Base-by-base conservation (phyloP, 2,329 filamentous ascomycete genomes). In the Colletotrichum lindemuthianum region DNA sequence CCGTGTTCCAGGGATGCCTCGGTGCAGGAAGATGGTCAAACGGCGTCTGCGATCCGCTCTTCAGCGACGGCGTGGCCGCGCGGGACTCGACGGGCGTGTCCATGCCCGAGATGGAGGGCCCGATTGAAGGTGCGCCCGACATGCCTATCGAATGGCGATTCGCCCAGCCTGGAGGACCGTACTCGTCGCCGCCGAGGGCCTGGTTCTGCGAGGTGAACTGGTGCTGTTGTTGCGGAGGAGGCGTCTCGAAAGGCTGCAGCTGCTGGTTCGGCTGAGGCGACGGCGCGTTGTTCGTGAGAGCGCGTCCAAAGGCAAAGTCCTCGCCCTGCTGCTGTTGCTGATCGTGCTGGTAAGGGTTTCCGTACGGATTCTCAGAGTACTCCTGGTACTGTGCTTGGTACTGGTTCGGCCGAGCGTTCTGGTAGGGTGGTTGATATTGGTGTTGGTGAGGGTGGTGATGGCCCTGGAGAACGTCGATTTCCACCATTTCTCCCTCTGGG, bases 401-500 rank as follows among this genome's bases (percentile, higher is more conserved):
- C 34, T 63, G 53, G 36, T 51, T 37, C 47, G 44, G 48, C 34
- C 40, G 57, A 34, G 33, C 41, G 55, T 59, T 63, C 47, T 65
- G 61, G 51, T 65, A 65, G 24, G 61, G 58, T 11, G 51, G 45
- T 16, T 65, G 61, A 52, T 61, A 65, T 52, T 65, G 61, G 11
- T 65, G 58, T 41, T 65, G 61, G 24, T 65, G 61, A 50, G 58
- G 61, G 45, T 65, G 61, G 39, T 65, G 61, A 56, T 56, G 61
- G 37, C 60, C 63, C 58, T 75, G 73, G 24, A 70, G 70, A 50
- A 69, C 69, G 47, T 77, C 75, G 48, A 77, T 76, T 50, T 77
- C 76, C 59, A 75, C 69, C 73, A 76, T 75, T 63, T 77, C 76
- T 48, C 73, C 70, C 66, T 75, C 74, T 32, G 68, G 68, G 63